phyloP scores from a whole-genome alignment of 2,329 filamentous ascomycete genomes.

The Penicillium occitanis region DNA sequence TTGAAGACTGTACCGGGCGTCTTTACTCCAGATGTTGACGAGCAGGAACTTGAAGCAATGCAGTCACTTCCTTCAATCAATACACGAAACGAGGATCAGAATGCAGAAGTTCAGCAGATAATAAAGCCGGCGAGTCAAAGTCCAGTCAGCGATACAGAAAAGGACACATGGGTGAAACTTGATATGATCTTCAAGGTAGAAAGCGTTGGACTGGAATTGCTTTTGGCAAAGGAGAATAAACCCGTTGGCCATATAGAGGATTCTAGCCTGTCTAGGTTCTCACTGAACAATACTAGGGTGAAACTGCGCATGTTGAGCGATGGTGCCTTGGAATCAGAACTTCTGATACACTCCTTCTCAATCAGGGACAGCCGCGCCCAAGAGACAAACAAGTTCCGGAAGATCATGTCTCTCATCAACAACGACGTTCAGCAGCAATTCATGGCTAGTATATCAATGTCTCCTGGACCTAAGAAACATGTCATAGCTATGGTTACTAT shows the following conservation, averaged over 20 bases:
- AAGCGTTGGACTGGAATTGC: conserved; percentile 82
- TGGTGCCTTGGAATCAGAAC: conserved; percentile 84
- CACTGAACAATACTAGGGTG: conserved; percentile 84
- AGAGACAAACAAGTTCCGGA: conserved; percentile 92
- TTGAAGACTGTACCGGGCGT: conserved; percentile 84
- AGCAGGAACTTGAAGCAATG: conserved; percentile 70
- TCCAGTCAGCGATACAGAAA: conserved; percentile 68
- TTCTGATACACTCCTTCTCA: conserved; percentile 90
- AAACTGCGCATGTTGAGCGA: conserved; percentile 94
- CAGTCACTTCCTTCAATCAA: conserved; percentile 66
- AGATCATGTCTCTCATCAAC: conserved; percentile 97
- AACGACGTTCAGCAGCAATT: conserved; percentile 91
- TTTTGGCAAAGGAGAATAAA: conserved; percentile 71
- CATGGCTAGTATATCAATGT: conserved; percentile 95
- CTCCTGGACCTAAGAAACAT: conserved; percentile 75
- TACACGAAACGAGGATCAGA: conserved; percentile 47
- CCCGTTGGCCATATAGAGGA: conserved; percentile 76
- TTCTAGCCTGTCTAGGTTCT: conserved; percentile 89
- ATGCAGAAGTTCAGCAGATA: conserved; percentile 28
- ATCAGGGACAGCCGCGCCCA: conserved; percentile 87
- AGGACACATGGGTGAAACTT: conserved; percentile 84
- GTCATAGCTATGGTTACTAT: conserved; percentile 90
- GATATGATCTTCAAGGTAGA: conserved; percentile 88
- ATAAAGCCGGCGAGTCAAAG: conserved; percentile 55
- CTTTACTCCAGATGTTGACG: conserved; percentile 72